These are phyloP conservation scores for Albizia julibrissin DNA, from an alignment of 306 rosid genomes.

Conservation along the genomic window DNA sequence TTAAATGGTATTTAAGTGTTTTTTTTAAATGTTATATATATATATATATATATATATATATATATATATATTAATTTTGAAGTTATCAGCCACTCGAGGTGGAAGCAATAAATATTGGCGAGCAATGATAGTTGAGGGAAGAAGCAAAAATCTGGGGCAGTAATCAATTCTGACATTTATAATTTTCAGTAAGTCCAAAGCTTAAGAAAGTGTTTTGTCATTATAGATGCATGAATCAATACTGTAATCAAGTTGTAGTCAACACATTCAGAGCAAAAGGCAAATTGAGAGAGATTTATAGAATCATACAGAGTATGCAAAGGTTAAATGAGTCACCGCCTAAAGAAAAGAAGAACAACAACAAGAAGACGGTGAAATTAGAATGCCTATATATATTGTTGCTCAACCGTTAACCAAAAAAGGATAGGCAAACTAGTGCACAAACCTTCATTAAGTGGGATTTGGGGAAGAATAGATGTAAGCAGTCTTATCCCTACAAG, in stretches of 20 bases:
- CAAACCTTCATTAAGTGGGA: too few relatives aligned
- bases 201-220: not conserved
- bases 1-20: too few relatives aligned
- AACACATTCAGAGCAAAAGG: not conserved
- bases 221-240: not conserved
- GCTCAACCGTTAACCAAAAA: not conserved
- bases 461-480: too few relatives aligned
- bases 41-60: too few relatives aligned
- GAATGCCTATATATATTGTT: not conserved
- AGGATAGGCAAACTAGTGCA: too few relatives aligned
- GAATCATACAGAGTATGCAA: constrained; percentile 65
- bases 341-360: not conserved
- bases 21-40: too few relatives aligned
- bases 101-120: too few relatives aligned
- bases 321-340: constrained; percentile 26
- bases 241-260: not conserved
- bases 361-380: not conserved
- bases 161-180: not conserved
- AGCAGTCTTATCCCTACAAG: too few relatives aligned
- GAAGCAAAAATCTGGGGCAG: too few relatives aligned
- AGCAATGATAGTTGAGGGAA: too few relatives aligned
- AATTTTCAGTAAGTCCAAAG: not conserved
- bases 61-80: too few relatives aligned
- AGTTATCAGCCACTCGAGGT: too few relatives aligned
- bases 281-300: not conserved